phyloP scores from a whole-genome alignment of 106 monocot genomes.

The Dioscorea dumetorum region DNA sequence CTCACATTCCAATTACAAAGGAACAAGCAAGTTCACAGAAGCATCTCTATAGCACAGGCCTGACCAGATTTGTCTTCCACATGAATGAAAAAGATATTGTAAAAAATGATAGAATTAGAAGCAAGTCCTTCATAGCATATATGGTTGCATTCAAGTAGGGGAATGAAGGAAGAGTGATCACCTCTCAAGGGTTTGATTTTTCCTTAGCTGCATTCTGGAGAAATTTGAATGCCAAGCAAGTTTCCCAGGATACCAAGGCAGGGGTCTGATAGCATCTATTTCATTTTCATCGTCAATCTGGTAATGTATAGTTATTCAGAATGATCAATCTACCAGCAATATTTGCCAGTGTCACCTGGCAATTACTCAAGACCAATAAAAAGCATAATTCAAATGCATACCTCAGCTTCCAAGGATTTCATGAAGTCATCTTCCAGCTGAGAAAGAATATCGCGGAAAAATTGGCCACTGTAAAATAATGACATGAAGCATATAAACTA shows the following conservation, averaged over 20 bases:
- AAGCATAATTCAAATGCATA: slow-evolving; percentile 9
- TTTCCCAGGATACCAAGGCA: slow-evolving; percentile 95
- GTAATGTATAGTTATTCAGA: neutral
- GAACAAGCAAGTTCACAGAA: too few relatives aligned
- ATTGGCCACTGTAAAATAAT: slow-evolving; percentile 57
- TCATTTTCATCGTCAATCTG: slow-evolving; percentile 61
- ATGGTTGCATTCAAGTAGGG: too few relatives aligned
- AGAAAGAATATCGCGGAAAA: slow-evolving; percentile 54
- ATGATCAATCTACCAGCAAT: too few relatives aligned
- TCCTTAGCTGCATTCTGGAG: slow-evolving; percentile 94
- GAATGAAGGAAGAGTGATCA: slow-evolving; percentile 6
- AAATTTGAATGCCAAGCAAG: slow-evolving; percentile 99
- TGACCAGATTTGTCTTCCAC: too few relatives aligned
- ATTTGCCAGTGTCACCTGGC: too few relatives aligned
- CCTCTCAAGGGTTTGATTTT: slow-evolving; percentile 98
- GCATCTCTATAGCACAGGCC: too few relatives aligned
- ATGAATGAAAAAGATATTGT: too few relatives aligned
- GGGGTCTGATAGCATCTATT: slow-evolving; percentile 81
- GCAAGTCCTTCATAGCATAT: too few relatives aligned
- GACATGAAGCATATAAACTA: neutral
- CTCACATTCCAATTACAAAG: too few relatives aligned
- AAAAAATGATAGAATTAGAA: too few relatives aligned
- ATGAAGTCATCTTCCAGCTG: slow-evolving; percentile 91
- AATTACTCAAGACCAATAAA: neutral
- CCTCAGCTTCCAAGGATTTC: slow-evolving; percentile 71